A percentile compares a stretch with the other conserved stretches of the same genome.
phyloP scores from a whole-genome alignment of 1,284 basidiomycete species.

The Mycena sp. region DNA sequence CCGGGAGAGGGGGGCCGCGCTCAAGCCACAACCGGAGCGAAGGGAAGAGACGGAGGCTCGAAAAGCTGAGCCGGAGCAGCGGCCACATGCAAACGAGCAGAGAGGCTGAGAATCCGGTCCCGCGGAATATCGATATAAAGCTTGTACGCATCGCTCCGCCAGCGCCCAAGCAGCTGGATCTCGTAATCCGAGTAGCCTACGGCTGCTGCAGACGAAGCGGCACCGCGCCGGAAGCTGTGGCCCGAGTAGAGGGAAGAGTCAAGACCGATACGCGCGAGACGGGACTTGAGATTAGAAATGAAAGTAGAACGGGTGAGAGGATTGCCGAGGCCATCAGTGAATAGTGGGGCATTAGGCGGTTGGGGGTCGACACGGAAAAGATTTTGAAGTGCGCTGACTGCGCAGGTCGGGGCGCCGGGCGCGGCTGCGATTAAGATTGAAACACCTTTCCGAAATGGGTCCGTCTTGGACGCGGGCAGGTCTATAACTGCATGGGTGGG shows the following conservation, averaged over 20 bases:
- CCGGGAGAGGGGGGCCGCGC: too few relatives aligned
- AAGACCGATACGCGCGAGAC: constrained; percentile 13
- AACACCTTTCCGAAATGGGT: constrained; percentile 48
- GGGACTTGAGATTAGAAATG: constrained; percentile 19
- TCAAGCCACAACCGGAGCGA: too few relatives aligned
- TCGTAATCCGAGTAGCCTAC: constrained; percentile 27
- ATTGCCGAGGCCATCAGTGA: constrained; percentile 10
- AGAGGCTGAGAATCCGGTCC: constrained; percentile 26
- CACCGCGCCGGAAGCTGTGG: constrained; percentile 27
- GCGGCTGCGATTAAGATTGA: constrained; percentile 22
- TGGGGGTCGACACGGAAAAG: constrained; percentile 23
- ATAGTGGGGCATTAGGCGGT: constrained; percentile 17
- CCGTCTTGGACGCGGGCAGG: constrained; percentile 51
- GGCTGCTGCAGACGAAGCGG: constrained; percentile 23
- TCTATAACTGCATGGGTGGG: constrained; percentile 36
- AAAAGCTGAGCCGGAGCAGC: constrained; percentile 28
- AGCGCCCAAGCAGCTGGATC: constrained; percentile 29
- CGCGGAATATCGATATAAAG: constrained; percentile 25
- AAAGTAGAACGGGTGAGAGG: constrained; percentile 18
- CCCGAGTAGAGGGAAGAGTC: constrained; percentile 18
- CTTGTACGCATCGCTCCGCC: constrained; percentile 30
- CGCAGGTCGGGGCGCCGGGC: constrained; percentile 16
- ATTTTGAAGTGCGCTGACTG: constrained; percentile 22
- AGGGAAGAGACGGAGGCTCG: too few relatives aligned
- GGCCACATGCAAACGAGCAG: constrained; percentile 30